Base-by-base conservation (phyloP, 805 yeast species). In the Yarrowia yakushimensis region DNA sequence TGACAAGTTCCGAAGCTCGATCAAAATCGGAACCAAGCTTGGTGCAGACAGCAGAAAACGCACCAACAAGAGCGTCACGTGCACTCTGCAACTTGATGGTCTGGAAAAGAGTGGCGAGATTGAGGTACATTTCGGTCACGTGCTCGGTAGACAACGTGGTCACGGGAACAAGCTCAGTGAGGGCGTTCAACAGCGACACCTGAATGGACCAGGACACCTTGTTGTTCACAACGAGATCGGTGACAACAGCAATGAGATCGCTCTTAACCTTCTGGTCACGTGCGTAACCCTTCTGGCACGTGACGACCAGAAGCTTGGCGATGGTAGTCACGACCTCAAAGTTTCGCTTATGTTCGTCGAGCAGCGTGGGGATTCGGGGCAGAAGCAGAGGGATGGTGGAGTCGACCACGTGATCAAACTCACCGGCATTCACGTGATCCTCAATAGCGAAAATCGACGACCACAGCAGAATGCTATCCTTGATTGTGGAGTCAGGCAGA, bases 401-500 rank as follows among this genome's bases (percentile, higher is more conserved):
- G 20, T 50, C 39, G 18, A 60, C 8, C 50, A 55, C 46, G 28
- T 39, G 36, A 20, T 39, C 48, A 39, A 55, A 39, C 48, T 28
- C 46, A 1, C 71, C 15, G 85, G 73, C 18, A 80, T 79, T 25
- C 85, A 80, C 20, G 86, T 39, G 17, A 20, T 39, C 82, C 43
- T 79, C 75, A 0, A 83, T 72, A 34, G 81, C 81, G 48, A 85
- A 79, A 5, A 79, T 83, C 33, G 77, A 76, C 64, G 77, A 74
- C 18, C 69, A 30, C 87, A 77, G 61, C 84, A 80, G 0, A 79
- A 55, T 28, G 20, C 36, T 20, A 37, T 28, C 48, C 0, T 86
- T 81, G 10, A 86, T 68, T 2, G 90, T 97, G 0, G 84, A 64
- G 39, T 85, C 90, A 69, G 91, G 92, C 2, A 87, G 85, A 63